These are phyloP conservation scores for Leccinum arenicola DNA, from an alignment of 768 basidiomycete species.

Conservation along the genomic window DNA sequence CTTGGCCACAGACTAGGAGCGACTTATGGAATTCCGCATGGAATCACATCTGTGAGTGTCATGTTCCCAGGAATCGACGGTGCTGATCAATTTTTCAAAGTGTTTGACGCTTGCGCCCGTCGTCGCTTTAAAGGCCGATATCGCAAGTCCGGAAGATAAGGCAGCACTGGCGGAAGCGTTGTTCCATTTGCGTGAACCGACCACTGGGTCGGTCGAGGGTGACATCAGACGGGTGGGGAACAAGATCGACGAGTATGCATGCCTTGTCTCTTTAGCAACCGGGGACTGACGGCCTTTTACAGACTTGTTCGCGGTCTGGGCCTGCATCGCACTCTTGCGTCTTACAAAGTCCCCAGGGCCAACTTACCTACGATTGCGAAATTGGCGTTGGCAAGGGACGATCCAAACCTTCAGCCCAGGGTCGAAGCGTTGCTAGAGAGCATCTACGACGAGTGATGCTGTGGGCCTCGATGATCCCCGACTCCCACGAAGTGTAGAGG, in stretches of 20 bases:
- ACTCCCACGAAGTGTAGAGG: too few species aligned
- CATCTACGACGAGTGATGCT: slow-evolving; percentile 33
- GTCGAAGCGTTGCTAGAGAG: slow-evolving; percentile 50
- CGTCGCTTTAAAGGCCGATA: slow-evolving; percentile 55
- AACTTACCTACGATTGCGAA: slow-evolving; percentile 54
- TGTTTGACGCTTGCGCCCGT: slow-evolving; percentile 71
- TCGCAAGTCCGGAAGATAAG: slow-evolving; percentile 61
- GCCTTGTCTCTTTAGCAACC: neutral
- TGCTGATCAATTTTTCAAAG: slow-evolving; percentile 31
- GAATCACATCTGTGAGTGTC: slow-evolving; percentile 70
- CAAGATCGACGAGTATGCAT: slow-evolving; percentile 52
- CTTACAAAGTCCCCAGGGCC: slow-evolving; percentile 61
- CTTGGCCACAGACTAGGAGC: slow-evolving; percentile 76
- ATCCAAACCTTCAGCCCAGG: slow-evolving; percentile 34
- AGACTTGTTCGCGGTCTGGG: slow-evolving; percentile 63
- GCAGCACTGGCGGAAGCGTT: slow-evolving; percentile 53
- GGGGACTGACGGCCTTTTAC: slow-evolving; percentile 7
- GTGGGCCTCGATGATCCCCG: neutral
- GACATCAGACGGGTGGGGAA: slow-evolving; percentile 54
- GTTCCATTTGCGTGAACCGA: slow-evolving; percentile 55
- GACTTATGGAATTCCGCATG: slow-evolving; percentile 73
- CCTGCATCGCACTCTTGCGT: slow-evolving; percentile 51
- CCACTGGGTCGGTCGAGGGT: slow-evolving; percentile 63
- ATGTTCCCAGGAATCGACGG: slow-evolving; percentile 6
- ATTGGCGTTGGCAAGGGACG: slow-evolving; percentile 25